Evolutionary conservation across 1,284 basidiomycete species (phyloP).

Genomic region (Cystobasidiaceae sp.): DNA sequence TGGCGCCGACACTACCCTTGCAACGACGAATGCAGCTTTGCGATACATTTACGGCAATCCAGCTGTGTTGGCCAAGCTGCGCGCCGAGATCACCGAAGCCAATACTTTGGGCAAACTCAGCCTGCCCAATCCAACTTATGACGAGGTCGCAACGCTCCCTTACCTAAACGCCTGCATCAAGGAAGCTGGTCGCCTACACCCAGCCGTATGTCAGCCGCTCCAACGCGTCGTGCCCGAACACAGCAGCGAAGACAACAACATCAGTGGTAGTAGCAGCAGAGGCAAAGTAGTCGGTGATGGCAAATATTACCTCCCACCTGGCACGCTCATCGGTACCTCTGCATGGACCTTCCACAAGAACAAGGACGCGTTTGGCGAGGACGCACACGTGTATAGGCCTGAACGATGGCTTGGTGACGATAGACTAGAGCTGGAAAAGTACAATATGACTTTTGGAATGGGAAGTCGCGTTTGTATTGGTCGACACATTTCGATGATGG

Average conservation of each 20-base stretch:
- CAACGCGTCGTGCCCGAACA: conserved; percentile 40
- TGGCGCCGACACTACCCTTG: conserved; percentile 43
- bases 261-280: not conserved
- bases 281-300: not conserved
- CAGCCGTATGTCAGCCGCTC: conserved; percentile 43
- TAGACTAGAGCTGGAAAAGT: conserved; percentile 9
- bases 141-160: conserved; percentile 37
- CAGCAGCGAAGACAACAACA: not conserved
- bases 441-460: conserved; percentile 15
- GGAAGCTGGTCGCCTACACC: conserved; percentile 43
- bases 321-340: conserved; percentile 41
- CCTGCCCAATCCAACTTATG: conserved; percentile 38
- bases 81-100: conserved; percentile 41
- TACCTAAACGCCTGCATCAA: conserved; percentile 44
- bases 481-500: conserved; percentile 42
- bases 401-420: conserved; percentile 43
- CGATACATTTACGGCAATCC: conserved; percentile 42
- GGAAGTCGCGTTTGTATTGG: conserved; percentile 10
- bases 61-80: conserved; percentile 36
- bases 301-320: conserved; percentile 37
- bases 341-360: conserved; percentile 43
- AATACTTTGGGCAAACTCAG: conserved; percentile 36
- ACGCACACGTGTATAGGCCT: conserved; percentile 40
- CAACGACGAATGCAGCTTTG: conserved; percentile 41
- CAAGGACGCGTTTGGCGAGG: conserved; percentile 38